Evolutionary conservation across 2,329 filamentous ascomycete genomes (phyloP).

Genomic region (Gnomoniopsis smithogilvyi): DNA sequence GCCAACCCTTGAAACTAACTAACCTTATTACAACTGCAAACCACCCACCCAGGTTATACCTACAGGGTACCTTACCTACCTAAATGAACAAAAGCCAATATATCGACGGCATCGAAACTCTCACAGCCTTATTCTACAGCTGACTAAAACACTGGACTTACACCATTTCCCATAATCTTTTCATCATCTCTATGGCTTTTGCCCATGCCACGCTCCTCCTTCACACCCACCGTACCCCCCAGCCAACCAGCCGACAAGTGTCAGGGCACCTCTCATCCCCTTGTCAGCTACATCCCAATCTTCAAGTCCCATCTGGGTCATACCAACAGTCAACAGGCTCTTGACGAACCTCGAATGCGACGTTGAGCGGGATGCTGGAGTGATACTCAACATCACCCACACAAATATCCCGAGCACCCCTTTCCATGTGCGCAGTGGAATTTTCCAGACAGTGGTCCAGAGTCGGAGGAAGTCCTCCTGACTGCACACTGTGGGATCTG

Average conservation of each 20-base stretch:
- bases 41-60: too few species aligned
- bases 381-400: slow-evolving; percentile 44
- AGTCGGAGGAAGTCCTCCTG: slow-evolving; percentile 37
- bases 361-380: slow-evolving; percentile 35
- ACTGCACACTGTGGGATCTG: slow-evolving; percentile 31
- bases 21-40: too few species aligned
- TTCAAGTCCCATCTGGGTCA: slow-evolving; percentile 44
- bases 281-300: slow-evolving; percentile 44
- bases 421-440: slow-evolving; percentile 44
- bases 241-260: slow-evolving; percentile 41
- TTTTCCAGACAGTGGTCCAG: slow-evolving; percentile 46
- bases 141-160: too few species aligned
- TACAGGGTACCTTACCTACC: too few species aligned
- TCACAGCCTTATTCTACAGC: too few species aligned
- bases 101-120: too few species aligned
- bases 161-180: too few species aligned
- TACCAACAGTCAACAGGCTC: slow-evolving; percentile 39
- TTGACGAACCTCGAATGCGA: slow-evolving; percentile 43
- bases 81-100: too few species aligned
- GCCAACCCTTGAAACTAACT: too few species aligned
- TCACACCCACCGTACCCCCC: too few species aligned
- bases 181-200: too few species aligned
- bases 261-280: slow-evolving; percentile 34
- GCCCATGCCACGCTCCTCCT: too few species aligned
- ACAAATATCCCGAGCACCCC: slow-evolving; percentile 44